Percentiles rank a stretch among this genome's conserved stretches.
These are phyloP conservation scores for Globisporangium viniferum DNA, from an alignment of 352 stramenopile genomes.

Conservation along the genomic window DNA sequence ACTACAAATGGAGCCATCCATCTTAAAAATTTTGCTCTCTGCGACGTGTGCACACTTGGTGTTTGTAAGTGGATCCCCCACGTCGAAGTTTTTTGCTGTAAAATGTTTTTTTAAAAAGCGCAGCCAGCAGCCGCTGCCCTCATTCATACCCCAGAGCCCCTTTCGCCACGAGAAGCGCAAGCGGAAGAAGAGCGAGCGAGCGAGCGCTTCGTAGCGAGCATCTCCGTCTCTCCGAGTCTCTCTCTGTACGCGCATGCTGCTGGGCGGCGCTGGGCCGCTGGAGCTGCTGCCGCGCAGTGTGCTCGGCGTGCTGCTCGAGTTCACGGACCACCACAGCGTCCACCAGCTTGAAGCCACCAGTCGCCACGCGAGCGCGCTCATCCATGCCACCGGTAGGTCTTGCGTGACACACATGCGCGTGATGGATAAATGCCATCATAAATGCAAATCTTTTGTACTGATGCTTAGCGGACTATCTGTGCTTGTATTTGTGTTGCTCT, in stretches of 20 bases:
- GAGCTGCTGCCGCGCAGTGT: conserved; percentile 25
- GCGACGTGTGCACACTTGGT: conserved; percentile 13
- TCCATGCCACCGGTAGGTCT: conserved; percentile 14
- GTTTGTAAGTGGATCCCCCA: not conserved
- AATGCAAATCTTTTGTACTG: not conserved
- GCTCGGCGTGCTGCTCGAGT: conserved; percentile 28
- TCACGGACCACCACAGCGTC: conserved; percentile 24
- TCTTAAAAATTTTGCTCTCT: not conserved
- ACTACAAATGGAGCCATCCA: not conserved
- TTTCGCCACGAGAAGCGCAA: conserved; percentile 31
- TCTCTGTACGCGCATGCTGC: not conserved
- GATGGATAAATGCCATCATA: not conserved
- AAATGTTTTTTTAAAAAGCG: not conserved
- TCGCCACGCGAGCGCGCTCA: conserved; percentile 13
- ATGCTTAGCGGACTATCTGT: not conserved
- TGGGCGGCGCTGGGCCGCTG: not conserved
- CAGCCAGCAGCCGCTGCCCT: not conserved
- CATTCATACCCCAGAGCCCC: not conserved
- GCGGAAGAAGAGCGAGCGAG: not conserved
- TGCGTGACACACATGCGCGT: not conserved
- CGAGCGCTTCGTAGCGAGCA: no score
- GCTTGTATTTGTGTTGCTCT: not conserved
- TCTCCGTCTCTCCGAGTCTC: not conserved
- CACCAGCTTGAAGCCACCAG: conserved; percentile 24
- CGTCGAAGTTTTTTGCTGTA: not conserved